Percentiles rank a stretch among this genome's conserved stretches.
Evolutionary conservation across 768 basidiomycete species (phyloP).

Genomic region (Suillus subaureus): DNA sequence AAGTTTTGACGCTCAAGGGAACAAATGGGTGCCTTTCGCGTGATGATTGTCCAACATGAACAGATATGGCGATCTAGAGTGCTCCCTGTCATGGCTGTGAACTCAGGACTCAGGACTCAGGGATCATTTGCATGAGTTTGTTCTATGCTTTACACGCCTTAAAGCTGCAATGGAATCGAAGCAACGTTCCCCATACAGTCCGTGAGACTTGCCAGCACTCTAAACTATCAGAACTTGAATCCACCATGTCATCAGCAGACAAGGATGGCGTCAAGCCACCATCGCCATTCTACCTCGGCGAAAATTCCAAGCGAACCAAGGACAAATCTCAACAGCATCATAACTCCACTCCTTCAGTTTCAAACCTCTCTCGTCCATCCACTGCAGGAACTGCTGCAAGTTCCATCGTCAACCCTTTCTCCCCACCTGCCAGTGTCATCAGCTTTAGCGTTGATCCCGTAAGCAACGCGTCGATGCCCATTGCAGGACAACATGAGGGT

Average conservation of each 20-base stretch:
- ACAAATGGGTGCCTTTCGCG: conserved; percentile 8
- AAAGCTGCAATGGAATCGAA: neutral
- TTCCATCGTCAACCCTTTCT: conserved; percentile 47
- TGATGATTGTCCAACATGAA: neutral
- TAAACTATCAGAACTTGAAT: too few relatives aligned
- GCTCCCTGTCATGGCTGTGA: neutral
- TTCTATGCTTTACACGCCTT: neutral
- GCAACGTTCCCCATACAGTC: neutral
- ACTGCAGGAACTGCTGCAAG: conserved; percentile 22
- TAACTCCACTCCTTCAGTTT: conserved; percentile 19
- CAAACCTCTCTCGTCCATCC: conserved; percentile 22
- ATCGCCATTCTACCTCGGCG: conserved; percentile 15
- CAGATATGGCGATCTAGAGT: conserved; percentile 6
- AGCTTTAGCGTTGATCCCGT: conserved; percentile 42
- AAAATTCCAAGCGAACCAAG: neutral
- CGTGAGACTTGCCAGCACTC: neutral
- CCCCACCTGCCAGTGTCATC: conserved; percentile 51
- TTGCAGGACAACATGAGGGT: conserved; percentile 24
- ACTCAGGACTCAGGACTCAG: neutral
- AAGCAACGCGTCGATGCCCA: conserved; percentile 24
- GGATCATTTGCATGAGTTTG: conserved; percentile 5
- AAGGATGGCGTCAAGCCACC: conserved; percentile 5
- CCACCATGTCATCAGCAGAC: conserved; percentile 4
- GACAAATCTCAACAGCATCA: too few relatives aligned
- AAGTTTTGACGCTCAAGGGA: neutral